phyloP scores from a whole-genome alignment of 768 basidiomycete species.

The Mycena kentingensis region DNA sequence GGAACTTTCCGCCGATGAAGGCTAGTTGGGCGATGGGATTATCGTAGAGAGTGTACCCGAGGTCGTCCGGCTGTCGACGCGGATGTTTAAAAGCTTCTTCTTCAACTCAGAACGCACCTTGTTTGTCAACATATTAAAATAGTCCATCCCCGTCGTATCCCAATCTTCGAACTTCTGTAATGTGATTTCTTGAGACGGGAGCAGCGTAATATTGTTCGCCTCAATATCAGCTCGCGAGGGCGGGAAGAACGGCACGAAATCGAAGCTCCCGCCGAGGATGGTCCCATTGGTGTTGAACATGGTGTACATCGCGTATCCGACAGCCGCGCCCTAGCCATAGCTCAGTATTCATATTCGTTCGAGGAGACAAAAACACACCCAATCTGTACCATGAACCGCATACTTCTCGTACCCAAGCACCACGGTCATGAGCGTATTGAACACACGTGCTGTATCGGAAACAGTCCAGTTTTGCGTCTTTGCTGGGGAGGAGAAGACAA shows the following conservation, averaged over 20 bases:
- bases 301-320: conserved; percentile 4
- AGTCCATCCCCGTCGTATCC: conserved; percentile 2
- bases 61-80: conserved; percentile 23
- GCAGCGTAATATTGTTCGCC: conserved; percentile 10
- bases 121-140: conserved; percentile 2
- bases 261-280: conserved; percentile 18
- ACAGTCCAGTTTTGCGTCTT: conserved; percentile 16
- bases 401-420: conserved; percentile 28
- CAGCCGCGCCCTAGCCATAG: not conserved
- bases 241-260: conserved; percentile 11
- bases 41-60: conserved; percentile 27
- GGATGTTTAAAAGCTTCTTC: not conserved
- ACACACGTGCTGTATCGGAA: conserved; percentile 18
- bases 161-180: conserved; percentile 1
- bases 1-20: conserved; percentile 22
- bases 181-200: conserved; percentile 1
- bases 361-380: conserved; percentile 15
- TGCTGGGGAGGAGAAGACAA: not conserved
- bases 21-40: conserved; percentile 3
- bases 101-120: not conserved
- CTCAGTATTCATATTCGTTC: not conserved
- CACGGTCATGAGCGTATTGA: conserved; percentile 26
- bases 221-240: conserved; percentile 5
- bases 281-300: not conserved
- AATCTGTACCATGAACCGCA: conserved; percentile 26